Base-by-base conservation (phyloP, 768 basidiomycete genomes). In the Agaricus subrufescens region DNA sequence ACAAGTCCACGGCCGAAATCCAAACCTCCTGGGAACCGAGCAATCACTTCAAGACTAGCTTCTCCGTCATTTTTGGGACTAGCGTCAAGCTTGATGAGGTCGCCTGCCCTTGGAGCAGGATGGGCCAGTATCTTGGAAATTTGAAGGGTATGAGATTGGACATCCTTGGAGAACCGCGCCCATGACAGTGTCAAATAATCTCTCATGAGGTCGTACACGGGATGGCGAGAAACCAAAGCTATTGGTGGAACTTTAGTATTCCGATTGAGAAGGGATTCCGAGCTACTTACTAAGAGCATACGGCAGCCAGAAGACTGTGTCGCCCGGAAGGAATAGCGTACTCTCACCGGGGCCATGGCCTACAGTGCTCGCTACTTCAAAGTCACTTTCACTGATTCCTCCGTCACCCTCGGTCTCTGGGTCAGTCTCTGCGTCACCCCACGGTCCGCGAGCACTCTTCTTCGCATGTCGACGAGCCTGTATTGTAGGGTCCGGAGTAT, bases 161-260 rank as follows among this genome's bases (percentile, higher is more conserved):
- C 92, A 64, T 96, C 92, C 71, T 95, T 95, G 52, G 90, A 90
- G 73, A 93, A 94, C 48, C 91, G 86, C 15, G 93, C 93, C 92
- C 93, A 95, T 3, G 89, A 91, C 45, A 97, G 84, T n/a, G 94
- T 94, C 44, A 98, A 82, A 65, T 91, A 95, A 72, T 98, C 95
- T 52, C 90, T 82, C 89, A 98, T 92, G 54, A 96, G 78, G 66
- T 95, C 93, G 72, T 95, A 97, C 61, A 97, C 91, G 0, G 94
- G 94, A 68, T 91, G 90, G 25, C 91, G 86, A 47, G 94, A 96
- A 29, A 94, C 93, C 64, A 92, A 79, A 14, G 88, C 90, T 91
- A n/a, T 43, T 58, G 50, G 47, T 29, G 11, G 4, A 15, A 50
- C 54, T 46, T 45, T 52, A 11, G 59, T 44, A 34, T 62, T 49